Evolutionary conservation across 1,284 basidiomycete genomes (phyloP).

Genomic region (Xerocomus nothofagi): DNA sequence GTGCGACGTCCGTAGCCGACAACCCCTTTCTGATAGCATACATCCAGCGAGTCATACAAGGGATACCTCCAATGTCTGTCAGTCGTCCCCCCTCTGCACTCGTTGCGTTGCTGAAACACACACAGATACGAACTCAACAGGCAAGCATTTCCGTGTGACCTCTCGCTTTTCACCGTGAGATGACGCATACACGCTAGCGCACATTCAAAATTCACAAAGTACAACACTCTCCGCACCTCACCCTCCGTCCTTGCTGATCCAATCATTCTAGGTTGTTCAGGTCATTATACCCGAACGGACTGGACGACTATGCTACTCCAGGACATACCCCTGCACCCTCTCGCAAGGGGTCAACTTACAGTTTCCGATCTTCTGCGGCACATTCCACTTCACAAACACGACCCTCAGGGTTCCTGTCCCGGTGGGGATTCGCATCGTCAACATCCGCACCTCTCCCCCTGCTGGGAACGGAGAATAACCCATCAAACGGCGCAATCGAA

Average conservation of each 20-base stretch:
- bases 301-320: constrained; percentile 54
- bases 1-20: constrained; percentile 15
- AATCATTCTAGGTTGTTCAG: constrained; percentile 59
- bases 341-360: constrained; percentile 36
- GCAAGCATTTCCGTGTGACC: constrained; percentile 34
- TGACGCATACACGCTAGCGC: constrained; percentile 44
- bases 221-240: constrained; percentile 13
- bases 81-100: constrained; percentile 23
- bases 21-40: background rate
- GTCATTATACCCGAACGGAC: constrained; percentile 66
- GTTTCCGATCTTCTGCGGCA: constrained; percentile 24
- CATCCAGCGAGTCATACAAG: constrained; percentile 67
- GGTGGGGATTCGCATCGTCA: constrained; percentile 31
- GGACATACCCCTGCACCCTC: constrained; percentile 46
- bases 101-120: constrained; percentile 3
- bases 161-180: constrained; percentile 4
- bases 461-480: constrained; percentile 17
- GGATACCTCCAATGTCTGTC: constrained; percentile 78
- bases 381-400: constrained; percentile 27
- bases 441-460: constrained; percentile 19
- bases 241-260: background rate
- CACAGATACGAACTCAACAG: constrained; percentile 60
- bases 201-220: constrained; percentile 74
- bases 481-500: constrained; percentile 58
- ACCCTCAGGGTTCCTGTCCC: constrained; percentile 38